phyloP scores from a whole-genome alignment of 805 yeast genomes.

The Zygotorulaspora sp. region DNA sequence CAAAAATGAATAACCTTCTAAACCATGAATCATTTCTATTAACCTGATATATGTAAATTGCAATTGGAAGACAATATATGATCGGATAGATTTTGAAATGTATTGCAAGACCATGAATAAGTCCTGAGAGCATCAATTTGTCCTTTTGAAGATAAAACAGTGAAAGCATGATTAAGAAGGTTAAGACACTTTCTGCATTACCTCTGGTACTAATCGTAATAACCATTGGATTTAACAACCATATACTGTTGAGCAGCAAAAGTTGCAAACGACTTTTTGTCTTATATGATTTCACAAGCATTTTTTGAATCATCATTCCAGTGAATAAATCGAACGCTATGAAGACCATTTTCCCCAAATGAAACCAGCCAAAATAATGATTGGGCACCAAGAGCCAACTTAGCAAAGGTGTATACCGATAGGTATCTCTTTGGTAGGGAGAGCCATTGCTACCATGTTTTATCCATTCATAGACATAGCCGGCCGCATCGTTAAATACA shows the following conservation, averaged over 20 bases:
- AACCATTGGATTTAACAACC: slow-evolving; percentile 95
- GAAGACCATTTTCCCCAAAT: slow-evolving; percentile 78
- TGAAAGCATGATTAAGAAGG: slow-evolving; percentile 64
- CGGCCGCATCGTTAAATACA: slow-evolving; percentile 91
- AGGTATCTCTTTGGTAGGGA: slow-evolving; percentile 83
- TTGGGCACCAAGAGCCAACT: slow-evolving; percentile 82
- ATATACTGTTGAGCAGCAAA: slow-evolving; percentile 50
- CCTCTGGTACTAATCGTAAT: slow-evolving; percentile 90
- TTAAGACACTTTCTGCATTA: slow-evolving; percentile 83
- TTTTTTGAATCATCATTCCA: slow-evolving; percentile 54
- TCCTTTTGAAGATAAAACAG: slow-evolving; percentile 43
- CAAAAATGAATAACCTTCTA: slow-evolving; percentile 40
- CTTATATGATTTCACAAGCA: slow-evolving; percentile 30
- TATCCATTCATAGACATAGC: slow-evolving; percentile 49
- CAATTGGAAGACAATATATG: slow-evolving; percentile 70
- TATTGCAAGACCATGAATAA: slow-evolving; percentile 68
- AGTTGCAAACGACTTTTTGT: slow-evolving; percentile 3
- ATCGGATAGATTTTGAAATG: slow-evolving; percentile 93
- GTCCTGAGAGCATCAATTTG: slow-evolving; percentile 37
- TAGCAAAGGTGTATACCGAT: slow-evolving; percentile 86
- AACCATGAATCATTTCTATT: slow-evolving; percentile 9
- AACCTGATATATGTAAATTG: slow-evolving; percentile 36
- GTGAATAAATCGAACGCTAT: slow-evolving; percentile 75
- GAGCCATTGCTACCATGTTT: slow-evolving; percentile 39
- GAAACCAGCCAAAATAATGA: slow-evolving; percentile 42